Evolutionary conservation across 148 eudicot species (phyloP), one percentile per base, ranked within the genome.

Genomic region (Rhododendron molle): DNA sequence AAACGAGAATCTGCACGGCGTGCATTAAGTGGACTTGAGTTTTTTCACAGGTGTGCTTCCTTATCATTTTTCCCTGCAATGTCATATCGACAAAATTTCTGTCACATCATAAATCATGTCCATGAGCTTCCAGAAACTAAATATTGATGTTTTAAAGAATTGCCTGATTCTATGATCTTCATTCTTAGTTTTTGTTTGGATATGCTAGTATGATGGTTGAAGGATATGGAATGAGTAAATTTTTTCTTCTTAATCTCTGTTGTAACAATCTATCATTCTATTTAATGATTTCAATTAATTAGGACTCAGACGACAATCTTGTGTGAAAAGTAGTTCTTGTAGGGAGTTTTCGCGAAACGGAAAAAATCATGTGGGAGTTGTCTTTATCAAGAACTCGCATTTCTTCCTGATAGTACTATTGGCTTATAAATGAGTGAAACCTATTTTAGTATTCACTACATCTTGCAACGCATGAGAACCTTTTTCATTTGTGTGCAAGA

Each of bases 1-100:
- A 94, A 93, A 85, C 92, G 98, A 80, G 98, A 93, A 90, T 95
- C 98, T 78, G 92, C 94, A 28, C 89, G 98, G 88, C 98, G 97
- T 86, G 95, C 94, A 78, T 65, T 97, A 76, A 94, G 95, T 30
- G 98, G 99, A 87, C 91, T 95, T 85, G 99, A 97, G 82, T 95
- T 97, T 88, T 97, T 97, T 83, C 99, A 97, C 89, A 95, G 99
- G 99, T 95, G 88, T 78, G 50, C 26, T 32, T 54, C 50, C 16
- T 23, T 86, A 13, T 44, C 23, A 18, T 16, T 79, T 71, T 40
- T 32, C 32, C 69, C 47, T 85, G 44, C n/a, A 52, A 38, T 30
- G 30, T 80, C n/a, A 7, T 46, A 13, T 23, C 7, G 50, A 50
- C 82, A 49, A 28, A 71, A 15, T 46, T 72, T 79, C 78, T 78